Evolutionary conservation across 139 green algal species (phyloP), one percentile per base, ranked within the genome.

Genomic region (Micromonas commoda): DNA sequence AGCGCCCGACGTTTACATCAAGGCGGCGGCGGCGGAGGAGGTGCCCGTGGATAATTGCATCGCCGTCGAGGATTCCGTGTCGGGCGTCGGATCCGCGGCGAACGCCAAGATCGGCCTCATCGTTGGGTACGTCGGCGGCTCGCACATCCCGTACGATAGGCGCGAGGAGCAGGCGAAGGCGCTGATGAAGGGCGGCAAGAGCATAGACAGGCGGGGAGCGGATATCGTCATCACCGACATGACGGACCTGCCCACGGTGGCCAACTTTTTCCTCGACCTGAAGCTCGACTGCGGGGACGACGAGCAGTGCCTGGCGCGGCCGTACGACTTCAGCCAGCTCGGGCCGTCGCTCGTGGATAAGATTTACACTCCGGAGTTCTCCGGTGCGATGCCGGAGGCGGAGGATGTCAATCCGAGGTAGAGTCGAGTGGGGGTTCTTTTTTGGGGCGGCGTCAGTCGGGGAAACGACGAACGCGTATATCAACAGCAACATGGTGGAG

Each of bases 181-280:
- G n/a, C n/a, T 73, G 65, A 26, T 73, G 65, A 28, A 26, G 21
- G 65, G 65, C 3, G 65, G 35, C 28, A 35, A 38, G 31, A 54
- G 31, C 23, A 37, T 52, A n/a, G 45, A n/a, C 28, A 29, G 65
- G 20, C 19, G 35, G 3, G 65, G 65, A 26, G 65, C 65, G 23
- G 65, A 73, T 29, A 38, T 73, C n/a, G 65, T 73, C 28, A 73
- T 73, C 26, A 34, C 28, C 65, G 65, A 73, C 65, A 73, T 73
- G 65, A 29, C 38, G 31, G 38, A 73, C 26, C n/a, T 73, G 3
- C 31, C 38, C 28, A 24, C 65, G 21, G 31, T 73, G 65, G 65
- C 45, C n/a, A 73, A n/a, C 38, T 51, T 38, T 9, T 45, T 37
- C n/a, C 26, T 57, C 9, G 45, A 57, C 45, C 9, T 57, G 65